Conservation (phyloP, 495 filamentous ascomycete genomes). For the Friedmanniomyces endolithicus region DNA sequence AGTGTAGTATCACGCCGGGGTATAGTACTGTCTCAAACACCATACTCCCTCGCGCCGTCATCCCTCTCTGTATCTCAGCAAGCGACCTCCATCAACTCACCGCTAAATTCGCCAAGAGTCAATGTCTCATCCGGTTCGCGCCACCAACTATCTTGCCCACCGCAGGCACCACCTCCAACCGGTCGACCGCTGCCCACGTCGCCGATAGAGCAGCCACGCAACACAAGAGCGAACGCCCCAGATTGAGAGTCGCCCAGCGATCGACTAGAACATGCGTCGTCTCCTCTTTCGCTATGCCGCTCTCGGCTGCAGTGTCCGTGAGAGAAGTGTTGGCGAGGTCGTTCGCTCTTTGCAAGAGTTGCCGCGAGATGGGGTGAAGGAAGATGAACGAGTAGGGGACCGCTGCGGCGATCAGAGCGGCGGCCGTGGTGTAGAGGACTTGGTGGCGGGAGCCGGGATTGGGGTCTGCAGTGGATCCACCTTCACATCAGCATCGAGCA, state of each 20-base stretch:
- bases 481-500: too few species aligned
- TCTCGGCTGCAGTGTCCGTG: slow-evolving; percentile 26
- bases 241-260: slow-evolving; percentile 43
- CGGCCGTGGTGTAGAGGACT: slow-evolving; percentile 35
- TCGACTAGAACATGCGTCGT: slow-evolving; percentile 39
- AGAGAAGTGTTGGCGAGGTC: slow-evolving; percentile 19
- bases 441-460: slow-evolving; percentile 5
- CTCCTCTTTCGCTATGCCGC: slow-evolving; percentile 28
- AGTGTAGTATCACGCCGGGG: too few species aligned
- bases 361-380: slow-evolving; percentile 30
- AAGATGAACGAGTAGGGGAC: slow-evolving; percentile 39
- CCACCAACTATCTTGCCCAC: slow-evolving; percentile 14
- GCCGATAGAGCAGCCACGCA: slow-evolving; percentile 16
- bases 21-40: too few species aligned
- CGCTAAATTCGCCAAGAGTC: not conserved
- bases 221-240: slow-evolving; percentile 31
- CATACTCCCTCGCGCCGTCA: too few species aligned
- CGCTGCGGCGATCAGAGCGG: slow-evolving; percentile 31
- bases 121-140: slow-evolving; percentile 22
- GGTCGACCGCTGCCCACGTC: slow-evolving; percentile 22
- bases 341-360: slow-evolving; percentile 19
- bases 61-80: too few species aligned
- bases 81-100: too few species aligned
- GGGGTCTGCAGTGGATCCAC: not conserved
- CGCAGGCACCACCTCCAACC: slow-evolving; percentile 15